Base-by-base conservation (phyloP, 2,329 filamentous ascomycete genomes). In the Laburnicola sp. region DNA sequence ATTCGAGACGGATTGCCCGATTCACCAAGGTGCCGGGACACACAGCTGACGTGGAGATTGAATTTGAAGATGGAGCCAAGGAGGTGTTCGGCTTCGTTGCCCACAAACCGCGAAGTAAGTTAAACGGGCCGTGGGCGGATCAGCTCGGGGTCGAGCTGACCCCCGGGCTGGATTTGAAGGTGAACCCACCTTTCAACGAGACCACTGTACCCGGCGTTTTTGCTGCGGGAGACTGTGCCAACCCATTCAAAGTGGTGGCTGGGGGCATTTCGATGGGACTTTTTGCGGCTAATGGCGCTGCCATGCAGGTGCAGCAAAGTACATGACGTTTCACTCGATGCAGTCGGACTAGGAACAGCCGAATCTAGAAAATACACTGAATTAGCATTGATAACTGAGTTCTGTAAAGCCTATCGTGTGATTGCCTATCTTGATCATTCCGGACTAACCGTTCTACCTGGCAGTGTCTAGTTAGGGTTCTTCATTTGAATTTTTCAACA, bases 61-160 rank as follows among this genome's bases (percentile, higher is more conserved):
- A 69, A 0, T 76, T 80, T 27, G 67, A 61, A 2, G 75, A 77
- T n/a, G 45, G 45, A 16, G 36, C 4, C 2, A 21, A 6, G 2
- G 21, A 34, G 4, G 35, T 16, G 6, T 36, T 34, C 4, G 36
- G 6, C n/a, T 48, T 34, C 8, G 9, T 48, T 3, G 23, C 2
- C 2, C 45, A 48, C 34, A 36, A 22, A 21, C 45, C 45, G 28
- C 3, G 2, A 9, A 40, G 37, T 4, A 21, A 32, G 21, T 4
- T 11, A 3, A 25, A 35, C 3, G 45, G 37, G 16, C 2, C 4
- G n/a, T 27, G 41, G 2, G 27, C 8, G 2, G 3, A 41, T 28
- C 45, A 48, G 38, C 38, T 48, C 1, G 45, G 45, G 2, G 4
- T 34, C 8, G 45, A 31, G 35, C 6, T 38, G 10, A 8, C 32